These are phyloP conservation scores for Aureobasidium sp. DNA, from an alignment of 2,329 filamentous ascomycete species.

Conservation along the genomic window DNA sequence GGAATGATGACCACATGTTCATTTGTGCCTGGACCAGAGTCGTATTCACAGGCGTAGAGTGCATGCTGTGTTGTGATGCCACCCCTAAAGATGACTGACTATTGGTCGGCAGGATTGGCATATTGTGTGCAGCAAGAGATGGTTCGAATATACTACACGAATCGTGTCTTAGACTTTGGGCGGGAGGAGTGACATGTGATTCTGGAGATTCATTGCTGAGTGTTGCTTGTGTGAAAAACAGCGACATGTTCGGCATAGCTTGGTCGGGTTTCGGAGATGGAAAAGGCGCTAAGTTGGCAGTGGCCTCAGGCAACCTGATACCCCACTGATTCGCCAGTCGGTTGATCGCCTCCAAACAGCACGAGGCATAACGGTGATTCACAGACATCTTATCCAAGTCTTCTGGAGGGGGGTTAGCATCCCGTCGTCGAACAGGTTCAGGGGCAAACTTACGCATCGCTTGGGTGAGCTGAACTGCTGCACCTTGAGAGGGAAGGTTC, in stretches of 20 bases:
- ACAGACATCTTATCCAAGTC: slow-evolving; percentile 38
- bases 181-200: background rate
- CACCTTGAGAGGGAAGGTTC: slow-evolving; percentile 34
- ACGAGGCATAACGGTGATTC: slow-evolving; percentile 38
- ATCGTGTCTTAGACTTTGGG: slow-evolving; percentile 5
- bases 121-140: slow-evolving; percentile 11
- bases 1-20: slow-evolving; percentile 6
- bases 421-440: background rate
- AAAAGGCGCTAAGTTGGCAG: slow-evolving; percentile 5
- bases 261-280: background rate
- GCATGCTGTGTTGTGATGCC: slow-evolving; percentile 5
- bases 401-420: slow-evolving; percentile 16
- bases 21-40: background rate
- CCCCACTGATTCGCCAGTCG: slow-evolving; percentile 40
- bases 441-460: slow-evolving; percentile 25
- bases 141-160: slow-evolving; percentile 14
- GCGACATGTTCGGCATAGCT: slow-evolving; percentile 10
- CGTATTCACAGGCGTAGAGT: slow-evolving; percentile 4
- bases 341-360: slow-evolving; percentile 38
- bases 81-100: background rate
- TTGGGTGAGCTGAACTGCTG: slow-evolving; percentile 35
- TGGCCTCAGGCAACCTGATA: slow-evolving; percentile 36
- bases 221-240: slow-evolving; percentile 14
- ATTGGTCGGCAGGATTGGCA: background rate
- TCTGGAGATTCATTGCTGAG: slow-evolving; percentile 15